phyloP scores from a whole-genome alignment of 2,329 filamentous ascomycete genomes.

The Colletotrichum lupini region DNA sequence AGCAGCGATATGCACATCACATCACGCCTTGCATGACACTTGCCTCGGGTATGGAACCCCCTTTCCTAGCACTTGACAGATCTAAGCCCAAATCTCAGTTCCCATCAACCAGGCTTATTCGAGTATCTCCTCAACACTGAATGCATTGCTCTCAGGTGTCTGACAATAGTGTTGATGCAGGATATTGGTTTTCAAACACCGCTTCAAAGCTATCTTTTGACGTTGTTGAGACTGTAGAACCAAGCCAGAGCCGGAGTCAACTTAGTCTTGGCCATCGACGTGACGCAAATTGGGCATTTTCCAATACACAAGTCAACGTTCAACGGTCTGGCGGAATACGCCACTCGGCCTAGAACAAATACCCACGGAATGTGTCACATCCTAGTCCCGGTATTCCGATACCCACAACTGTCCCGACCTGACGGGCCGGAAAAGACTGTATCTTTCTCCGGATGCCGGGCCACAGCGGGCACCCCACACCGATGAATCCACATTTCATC shows the following conservation, averaged over 20 bases:
- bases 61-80: slow-evolving; percentile 10
- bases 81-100: slow-evolving; percentile 22
- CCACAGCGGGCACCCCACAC: background rate
- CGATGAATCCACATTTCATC: slow-evolving; percentile 21
- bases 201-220: background rate
- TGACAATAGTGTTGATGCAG: background rate
- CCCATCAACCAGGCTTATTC: background rate
- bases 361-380: background rate
- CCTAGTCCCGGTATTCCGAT: background rate
- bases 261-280: background rate
- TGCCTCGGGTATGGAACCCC: background rate
- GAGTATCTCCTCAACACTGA: background rate
- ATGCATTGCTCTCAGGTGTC: background rate
- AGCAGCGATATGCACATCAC: slow-evolving; percentile 22
- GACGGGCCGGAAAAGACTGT: slow-evolving; percentile 4
- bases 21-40: slow-evolving; percentile 19
- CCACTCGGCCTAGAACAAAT: background rate
- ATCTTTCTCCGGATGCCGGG: background rate
- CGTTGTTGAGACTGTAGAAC: background rate
- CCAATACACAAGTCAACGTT: background rate
- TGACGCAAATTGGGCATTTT: background rate
- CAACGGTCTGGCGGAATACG: background rate
- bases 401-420: background rate
- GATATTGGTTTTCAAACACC: background rate
- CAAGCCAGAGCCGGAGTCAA: background rate